Evolutionary conservation across 1,284 basidiomycete genomes (phyloP), one percentile per base, ranked within the genome.

Genomic region (Irpex rosettiformis): DNA sequence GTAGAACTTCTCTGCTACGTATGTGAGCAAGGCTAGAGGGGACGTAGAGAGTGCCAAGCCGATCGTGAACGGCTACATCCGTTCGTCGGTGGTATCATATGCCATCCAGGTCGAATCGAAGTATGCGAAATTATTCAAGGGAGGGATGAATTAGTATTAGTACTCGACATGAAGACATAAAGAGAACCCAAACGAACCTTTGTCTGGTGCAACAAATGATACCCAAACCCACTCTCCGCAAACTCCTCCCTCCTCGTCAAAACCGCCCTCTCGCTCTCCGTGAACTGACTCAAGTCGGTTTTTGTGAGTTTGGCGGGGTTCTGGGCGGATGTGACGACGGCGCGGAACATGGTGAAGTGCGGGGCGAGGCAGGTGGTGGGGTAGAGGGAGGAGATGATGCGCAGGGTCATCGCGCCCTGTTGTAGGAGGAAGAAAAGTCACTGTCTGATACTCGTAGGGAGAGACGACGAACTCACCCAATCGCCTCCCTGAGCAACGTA

Each of bases 401-500:
- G 48, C 22, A 28, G 11, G 10, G 25, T 51, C 48, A 51, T 51
- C 22, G 48, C 13, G 48, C 48, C 48, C 48, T 51, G 27, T 18
- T 8, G 43, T 18, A 18, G 16, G 16, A 37, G 33, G 16, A 22
- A 45, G 43, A 51, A 22, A 51, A 13, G 43, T 13, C 21, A 6
- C 8, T 10, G 43, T 18, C 60, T 60, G 4, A 59, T 52, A 54
- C 18, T 33, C 7, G 22, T 2, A 3, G 40, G 43, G 27, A 64
- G 37, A n/a, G 57, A 27, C n/a, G 55, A 30, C 27, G 56, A 21
- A 51, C 48, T 7, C 13, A 51, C 63, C 47, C 47, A 61, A 29
- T 65, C 63, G 25, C 61, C 62, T n/a, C 60, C 63, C 49, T 63
- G 52, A 3, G 55, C 59, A 54, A 59, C 57, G 54, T 65, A 65